phyloP scores from a whole-genome alignment of 1,284 basidiomycete species.

The Marasmius fiardii region DNA sequence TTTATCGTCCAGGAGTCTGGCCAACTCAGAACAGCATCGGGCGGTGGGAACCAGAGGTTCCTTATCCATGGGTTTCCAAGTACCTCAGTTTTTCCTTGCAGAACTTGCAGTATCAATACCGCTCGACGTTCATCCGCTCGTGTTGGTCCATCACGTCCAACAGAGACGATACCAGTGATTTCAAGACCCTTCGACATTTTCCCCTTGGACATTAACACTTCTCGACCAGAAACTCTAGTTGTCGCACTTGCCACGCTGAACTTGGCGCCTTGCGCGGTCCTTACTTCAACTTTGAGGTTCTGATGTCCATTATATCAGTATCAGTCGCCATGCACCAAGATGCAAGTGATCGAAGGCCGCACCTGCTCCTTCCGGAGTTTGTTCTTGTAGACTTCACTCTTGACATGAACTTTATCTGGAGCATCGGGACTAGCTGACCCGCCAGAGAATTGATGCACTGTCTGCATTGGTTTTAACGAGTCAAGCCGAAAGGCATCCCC shows the following conservation, averaged over 20 bases:
- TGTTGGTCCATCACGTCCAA: constrained; percentile 52
- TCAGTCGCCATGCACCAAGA: constrained; percentile 16
- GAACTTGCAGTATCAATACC: constrained; percentile 38
- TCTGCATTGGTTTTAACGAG: constrained; percentile 39
- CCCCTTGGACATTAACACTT: constrained; percentile 17
- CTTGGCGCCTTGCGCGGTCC: background rate
- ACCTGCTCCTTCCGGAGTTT: constrained; percentile 33
- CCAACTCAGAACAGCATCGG: constrained; percentile 32
- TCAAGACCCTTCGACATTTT: constrained; percentile 20
- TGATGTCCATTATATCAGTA: background rate
- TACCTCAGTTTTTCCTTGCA: constrained; percentile 44
- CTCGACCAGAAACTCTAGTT: constrained; percentile 16
- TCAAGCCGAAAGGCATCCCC: constrained; percentile 46
- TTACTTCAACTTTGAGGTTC: background rate
- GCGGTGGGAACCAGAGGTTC: constrained; percentile 44
- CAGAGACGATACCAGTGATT: constrained; percentile 32
- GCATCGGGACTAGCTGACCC: constrained; percentile 24
- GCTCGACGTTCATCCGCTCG: constrained; percentile 45
- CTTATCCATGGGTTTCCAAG: constrained; percentile 54
- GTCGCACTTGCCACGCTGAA: constrained; percentile 9
- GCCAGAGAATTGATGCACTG: constrained; percentile 29
- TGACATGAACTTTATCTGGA: constrained; percentile 23
- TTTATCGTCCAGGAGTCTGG: constrained; percentile 33
- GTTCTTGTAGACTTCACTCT: constrained; percentile 38
- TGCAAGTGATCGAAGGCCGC: background rate